These are phyloP conservation scores for Cynara cardunculus DNA, from an alignment of 129 eudicot species.

Conservation along the genomic window DNA sequence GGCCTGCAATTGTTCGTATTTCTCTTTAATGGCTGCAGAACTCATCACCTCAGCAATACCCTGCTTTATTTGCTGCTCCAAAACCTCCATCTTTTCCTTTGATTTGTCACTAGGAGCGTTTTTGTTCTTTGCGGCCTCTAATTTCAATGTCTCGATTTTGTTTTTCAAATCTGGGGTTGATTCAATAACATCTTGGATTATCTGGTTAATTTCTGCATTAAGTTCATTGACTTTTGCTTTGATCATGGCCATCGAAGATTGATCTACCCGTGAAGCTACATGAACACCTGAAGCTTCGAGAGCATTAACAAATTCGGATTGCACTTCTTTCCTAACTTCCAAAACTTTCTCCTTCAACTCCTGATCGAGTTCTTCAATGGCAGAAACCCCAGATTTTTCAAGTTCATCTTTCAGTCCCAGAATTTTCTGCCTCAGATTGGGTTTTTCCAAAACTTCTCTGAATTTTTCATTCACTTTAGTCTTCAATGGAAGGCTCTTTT, in stretches of 20 bases:
- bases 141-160: constrained; percentile 51
- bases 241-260: constrained; percentile 18
- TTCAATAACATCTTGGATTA: constrained; percentile 46
- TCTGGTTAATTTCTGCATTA: constrained; percentile 42
- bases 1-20: constrained; percentile 43
- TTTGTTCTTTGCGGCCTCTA: constrained; percentile 43
- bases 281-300: constrained; percentile 53
- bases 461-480: constrained; percentile 25
- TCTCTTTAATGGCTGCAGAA: constrained; percentile 46
- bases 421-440: constrained; percentile 53
- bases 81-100: constrained; percentile 52
- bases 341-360: constrained; percentile 49
- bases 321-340: constrained; percentile 46
- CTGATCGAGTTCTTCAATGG: constrained; percentile 30
- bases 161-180: constrained; percentile 59
- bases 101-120: constrained; percentile 48
- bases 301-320: constrained; percentile 41
- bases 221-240: constrained; percentile 46
- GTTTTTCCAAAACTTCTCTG: constrained; percentile 30
- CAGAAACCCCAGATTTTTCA: constrained; percentile 35
- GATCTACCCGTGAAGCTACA: constrained; percentile 32
- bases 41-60: constrained; percentile 49
- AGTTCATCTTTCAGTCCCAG: constrained; percentile 53
- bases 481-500: constrained; percentile 33
- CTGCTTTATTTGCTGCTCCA: constrained; percentile 54